Conservation (phyloP, 176 grass and related monocot species). For the Zoysia japonica region DNA sequence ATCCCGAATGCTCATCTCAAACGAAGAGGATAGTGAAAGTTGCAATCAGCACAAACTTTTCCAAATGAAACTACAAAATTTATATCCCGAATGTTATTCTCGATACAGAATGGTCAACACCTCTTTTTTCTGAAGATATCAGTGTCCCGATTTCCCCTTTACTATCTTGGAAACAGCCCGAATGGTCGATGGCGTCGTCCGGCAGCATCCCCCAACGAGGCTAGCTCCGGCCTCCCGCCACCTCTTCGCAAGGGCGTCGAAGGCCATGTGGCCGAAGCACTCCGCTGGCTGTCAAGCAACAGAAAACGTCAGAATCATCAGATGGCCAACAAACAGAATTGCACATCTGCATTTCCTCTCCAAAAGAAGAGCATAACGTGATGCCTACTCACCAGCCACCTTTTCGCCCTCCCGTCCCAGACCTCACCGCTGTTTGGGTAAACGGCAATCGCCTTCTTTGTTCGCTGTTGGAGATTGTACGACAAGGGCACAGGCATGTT, state of each 20-base stretch:
- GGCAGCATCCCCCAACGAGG: slow-evolving; percentile 75
- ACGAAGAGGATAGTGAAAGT: too few species aligned
- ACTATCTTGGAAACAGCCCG: slow-evolving; percentile 55
- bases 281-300: slow-evolving; percentile 44
- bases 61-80: background rate
- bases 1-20: too few species aligned
- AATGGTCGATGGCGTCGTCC: slow-evolving; percentile 74
- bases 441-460: slow-evolving; percentile 70
- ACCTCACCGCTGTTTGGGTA: slow-evolving; percentile 85
- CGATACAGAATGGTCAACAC: background rate
- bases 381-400: slow-evolving; percentile 70
- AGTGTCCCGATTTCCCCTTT: slow-evolving; percentile 36
- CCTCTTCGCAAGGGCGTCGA: slow-evolving; percentile 55
- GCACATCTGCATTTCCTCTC: background rate
- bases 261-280: slow-evolving; percentile 58
- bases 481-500: background rate
- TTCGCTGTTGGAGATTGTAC: slow-evolving; percentile 45
- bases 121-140: background rate
- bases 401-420: slow-evolving; percentile 76
- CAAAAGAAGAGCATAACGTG: background rate
- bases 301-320: background rate
- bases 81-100: slow-evolving; percentile 19
- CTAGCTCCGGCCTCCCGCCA: slow-evolving; percentile 71
- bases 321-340: background rate
- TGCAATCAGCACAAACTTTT: background rate